Evolutionary conservation across 2,329 filamentous ascomycete genomes (phyloP).

Genomic region (Drechslerella stenobrocha): DNA sequence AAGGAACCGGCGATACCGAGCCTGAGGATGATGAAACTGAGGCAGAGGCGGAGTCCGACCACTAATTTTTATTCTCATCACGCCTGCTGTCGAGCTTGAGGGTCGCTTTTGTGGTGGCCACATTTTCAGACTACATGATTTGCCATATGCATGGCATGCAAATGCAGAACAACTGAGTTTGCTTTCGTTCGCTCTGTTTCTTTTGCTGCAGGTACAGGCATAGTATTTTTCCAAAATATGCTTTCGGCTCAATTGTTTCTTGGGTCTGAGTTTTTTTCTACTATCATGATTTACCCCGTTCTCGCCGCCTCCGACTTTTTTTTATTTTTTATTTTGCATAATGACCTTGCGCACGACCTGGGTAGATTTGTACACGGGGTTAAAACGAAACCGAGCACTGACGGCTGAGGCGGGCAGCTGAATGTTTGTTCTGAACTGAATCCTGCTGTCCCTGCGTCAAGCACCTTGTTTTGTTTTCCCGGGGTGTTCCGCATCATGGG

Average conservation of each 20-base stretch:
- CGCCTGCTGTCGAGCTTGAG: neutral
- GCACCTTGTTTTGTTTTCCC: conserved; percentile 25
- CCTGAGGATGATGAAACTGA: conserved; percentile 45
- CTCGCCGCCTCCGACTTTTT: neutral
- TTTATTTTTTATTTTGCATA: conserved; percentile 7
- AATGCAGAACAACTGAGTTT: conserved; percentile 7
- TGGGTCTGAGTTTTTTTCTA: conserved; percentile 17
- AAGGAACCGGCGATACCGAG: conserved; percentile 43
- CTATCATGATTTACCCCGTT: neutral
- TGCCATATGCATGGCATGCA: neutral
- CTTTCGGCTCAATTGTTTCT: conserved; percentile 2
- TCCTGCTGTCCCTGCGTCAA: conserved; percentile 3
- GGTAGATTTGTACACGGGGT: conserved; percentile 43
- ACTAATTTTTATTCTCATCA: conserved; percentile 3
- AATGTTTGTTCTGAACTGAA: conserved; percentile 28
- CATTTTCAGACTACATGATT: neutral
- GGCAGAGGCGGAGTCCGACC: conserved; percentile 28
- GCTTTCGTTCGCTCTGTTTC: conserved; percentile 19
- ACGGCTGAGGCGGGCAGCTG: conserved; percentile 24
- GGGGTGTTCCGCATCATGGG: conserved; percentile 28
- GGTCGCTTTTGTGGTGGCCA: no score
- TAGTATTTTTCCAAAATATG: conserved; percentile 14
- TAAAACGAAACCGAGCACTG: conserved; percentile 22
- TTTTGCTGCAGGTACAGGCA: conserved; percentile 44
- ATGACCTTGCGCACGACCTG: conserved; percentile 40